Conservation (phyloP, 176 grass and related monocot species). For the Avena insularis region DNA sequence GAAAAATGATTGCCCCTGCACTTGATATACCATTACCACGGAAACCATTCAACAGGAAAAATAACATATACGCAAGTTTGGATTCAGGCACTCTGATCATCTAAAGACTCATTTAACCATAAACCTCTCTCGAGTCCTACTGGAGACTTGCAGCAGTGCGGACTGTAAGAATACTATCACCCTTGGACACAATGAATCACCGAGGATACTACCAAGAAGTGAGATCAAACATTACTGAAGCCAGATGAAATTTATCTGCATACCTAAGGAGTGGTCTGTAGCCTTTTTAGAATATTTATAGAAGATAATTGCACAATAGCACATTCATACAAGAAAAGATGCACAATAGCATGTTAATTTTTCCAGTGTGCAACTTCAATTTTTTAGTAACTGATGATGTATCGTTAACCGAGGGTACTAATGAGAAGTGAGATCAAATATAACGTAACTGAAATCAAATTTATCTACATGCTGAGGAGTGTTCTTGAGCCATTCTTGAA, state of each 20-base stretch:
- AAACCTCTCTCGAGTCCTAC: neutral
- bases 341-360: neutral
- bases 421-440: too few relatives aligned
- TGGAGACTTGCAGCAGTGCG: neutral
- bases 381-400: neutral
- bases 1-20: neutral
- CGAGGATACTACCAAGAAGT: neutral
- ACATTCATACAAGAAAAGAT: neutral
- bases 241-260: neutral
- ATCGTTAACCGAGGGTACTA: neutral
- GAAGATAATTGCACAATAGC: neutral
- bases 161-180: neutral
- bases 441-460: too few relatives aligned
- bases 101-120: conserved; percentile 4
- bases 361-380: neutral
- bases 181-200: neutral
- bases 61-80: neutral
- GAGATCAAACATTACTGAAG: neutral
- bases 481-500: too few relatives aligned
- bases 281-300: neutral
- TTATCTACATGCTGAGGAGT: too few relatives aligned
- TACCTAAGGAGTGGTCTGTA: neutral
- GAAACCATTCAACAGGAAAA: neutral
- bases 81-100: neutral
- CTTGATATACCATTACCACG: neutral